Conservation (phyloP, 2,329 filamentous ascomycete species). For the Phialocephala subalpina region DNA sequence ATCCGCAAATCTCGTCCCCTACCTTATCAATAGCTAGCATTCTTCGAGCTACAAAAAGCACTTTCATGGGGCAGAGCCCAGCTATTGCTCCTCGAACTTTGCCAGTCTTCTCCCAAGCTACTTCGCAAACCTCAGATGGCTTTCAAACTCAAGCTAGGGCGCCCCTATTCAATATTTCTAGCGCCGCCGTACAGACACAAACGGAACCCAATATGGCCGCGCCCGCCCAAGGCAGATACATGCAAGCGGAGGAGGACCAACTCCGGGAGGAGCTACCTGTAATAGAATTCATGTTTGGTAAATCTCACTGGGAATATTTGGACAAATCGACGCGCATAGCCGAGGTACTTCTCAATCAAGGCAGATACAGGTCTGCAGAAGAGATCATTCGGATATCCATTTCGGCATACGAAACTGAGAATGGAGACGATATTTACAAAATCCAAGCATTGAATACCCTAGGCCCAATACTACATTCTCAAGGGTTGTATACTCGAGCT, state of each 20-base stretch:
- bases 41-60: background rate
- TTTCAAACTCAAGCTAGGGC: background rate
- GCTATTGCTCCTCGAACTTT: background rate
- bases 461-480: background rate
- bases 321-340: background rate
- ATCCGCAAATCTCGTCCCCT: background rate
- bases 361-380: background rate
- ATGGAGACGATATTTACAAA: background rate
- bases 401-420: background rate
- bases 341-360: background rate
- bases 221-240: background rate
- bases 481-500: background rate
- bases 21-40: background rate
- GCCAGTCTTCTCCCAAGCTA: background rate
- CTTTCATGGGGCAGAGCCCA: slow-evolving; percentile 12
- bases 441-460: background rate
- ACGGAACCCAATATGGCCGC: background rate
- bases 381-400: background rate
- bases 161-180: background rate
- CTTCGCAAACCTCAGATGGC: background rate
- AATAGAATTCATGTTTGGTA: background rate
- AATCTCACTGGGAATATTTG: background rate
- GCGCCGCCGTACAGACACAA: background rate
- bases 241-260: background rate
- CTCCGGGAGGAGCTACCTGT: background rate